Percentiles rank a stretch among this genome's conserved stretches.
These are phyloP conservation scores for Phytophthora kernoviae DNA, from an alignment of 352 stramenopile genomes.

Conservation along the genomic window DNA sequence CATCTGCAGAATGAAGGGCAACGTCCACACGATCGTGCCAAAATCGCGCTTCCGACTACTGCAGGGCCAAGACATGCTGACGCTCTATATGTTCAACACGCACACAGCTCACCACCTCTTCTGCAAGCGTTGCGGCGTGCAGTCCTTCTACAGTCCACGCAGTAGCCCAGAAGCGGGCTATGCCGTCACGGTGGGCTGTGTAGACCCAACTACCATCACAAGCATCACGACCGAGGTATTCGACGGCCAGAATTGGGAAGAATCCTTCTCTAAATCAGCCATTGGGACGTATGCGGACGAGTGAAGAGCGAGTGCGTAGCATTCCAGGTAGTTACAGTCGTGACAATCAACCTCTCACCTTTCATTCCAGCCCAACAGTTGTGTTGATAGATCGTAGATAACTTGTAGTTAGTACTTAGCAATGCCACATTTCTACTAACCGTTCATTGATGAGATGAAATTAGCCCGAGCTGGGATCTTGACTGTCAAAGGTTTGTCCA, in stretches of 20 bases:
- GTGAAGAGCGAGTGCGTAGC: too few species aligned
- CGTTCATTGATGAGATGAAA: not conserved
- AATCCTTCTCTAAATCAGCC: not conserved
- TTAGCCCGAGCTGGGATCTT: not conserved
- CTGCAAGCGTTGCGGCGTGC: constrained; percentile 79
- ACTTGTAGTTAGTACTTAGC: too few species aligned
- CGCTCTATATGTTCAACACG: constrained; percentile 86
- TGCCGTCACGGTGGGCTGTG: constrained; percentile 76
- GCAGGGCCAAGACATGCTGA: constrained; percentile 48
- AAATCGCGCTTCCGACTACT: constrained; percentile 62
- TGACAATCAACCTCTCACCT: too few species aligned
- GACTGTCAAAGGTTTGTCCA: not conserved
- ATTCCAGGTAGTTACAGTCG: too few species aligned
- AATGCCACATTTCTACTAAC: not conserved
- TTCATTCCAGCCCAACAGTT: too few species aligned
- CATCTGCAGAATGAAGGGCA: constrained; percentile 84
- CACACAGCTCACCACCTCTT: constrained; percentile 79
- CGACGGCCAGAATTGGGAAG: constrained; percentile 82
- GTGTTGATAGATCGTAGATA: too few species aligned
- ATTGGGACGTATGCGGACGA: not conserved
- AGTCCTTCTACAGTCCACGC: constrained; percentile 82
- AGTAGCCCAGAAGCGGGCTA: constrained; percentile 77
- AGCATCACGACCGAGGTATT: constrained; percentile 68
- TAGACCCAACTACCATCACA: constrained; percentile 54
- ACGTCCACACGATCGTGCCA: constrained; percentile 76